phyloP scores from a whole-genome alignment of 441 rosid species.

The Euphorbia corollata region DNA sequence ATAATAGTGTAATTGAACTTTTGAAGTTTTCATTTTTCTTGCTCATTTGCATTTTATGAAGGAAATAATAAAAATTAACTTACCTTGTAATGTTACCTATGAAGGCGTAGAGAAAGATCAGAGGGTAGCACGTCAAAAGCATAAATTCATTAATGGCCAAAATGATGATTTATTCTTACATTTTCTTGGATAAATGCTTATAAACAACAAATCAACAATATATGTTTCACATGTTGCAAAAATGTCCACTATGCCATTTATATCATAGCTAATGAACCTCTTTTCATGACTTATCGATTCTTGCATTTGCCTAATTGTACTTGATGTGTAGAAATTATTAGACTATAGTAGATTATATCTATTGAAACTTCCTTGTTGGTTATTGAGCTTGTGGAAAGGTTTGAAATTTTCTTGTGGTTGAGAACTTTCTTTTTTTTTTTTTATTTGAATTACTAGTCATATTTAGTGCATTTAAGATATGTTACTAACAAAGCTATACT shows the following conservation, averaged over 20 bases:
- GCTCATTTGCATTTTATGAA: neutral
- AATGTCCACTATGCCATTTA: neutral
- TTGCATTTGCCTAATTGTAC: neutral
- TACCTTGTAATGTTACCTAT: neutral
- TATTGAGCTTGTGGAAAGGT: neutral
- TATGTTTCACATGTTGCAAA: neutral
- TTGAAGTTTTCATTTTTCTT: neutral
- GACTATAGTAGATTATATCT: neutral
- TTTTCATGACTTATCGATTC: neutral
- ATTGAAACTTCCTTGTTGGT: neutral
- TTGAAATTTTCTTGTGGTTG: neutral
- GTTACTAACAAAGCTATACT: constrained; percentile 6
- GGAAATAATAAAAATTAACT: neutral
- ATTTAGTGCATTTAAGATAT: constrained; percentile 4
- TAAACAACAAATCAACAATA: neutral
- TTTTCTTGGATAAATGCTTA: neutral
- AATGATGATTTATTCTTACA: neutral
- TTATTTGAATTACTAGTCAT: neutral
- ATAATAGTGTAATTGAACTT: neutral
- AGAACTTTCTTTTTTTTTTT: neutral
- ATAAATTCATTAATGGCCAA: neutral
- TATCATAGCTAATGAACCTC: neutral
- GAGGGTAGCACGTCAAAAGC: neutral
- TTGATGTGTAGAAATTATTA: neutral
- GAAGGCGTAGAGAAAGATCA: neutral